Conservation (phyloP, 2,329 filamentous ascomycete genomes). For the Pezicula carpinea region DNA sequence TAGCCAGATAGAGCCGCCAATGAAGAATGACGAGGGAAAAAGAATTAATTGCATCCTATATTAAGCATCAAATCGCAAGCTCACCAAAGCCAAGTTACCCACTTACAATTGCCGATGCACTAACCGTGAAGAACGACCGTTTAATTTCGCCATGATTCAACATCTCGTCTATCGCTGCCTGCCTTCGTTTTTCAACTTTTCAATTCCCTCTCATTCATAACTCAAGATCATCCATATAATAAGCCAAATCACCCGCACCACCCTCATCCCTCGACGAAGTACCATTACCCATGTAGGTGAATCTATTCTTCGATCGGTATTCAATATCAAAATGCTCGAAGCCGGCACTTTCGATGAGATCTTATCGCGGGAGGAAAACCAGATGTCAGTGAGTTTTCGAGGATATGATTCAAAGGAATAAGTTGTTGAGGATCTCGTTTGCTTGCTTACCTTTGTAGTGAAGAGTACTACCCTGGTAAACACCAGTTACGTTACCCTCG, state of each 20-base stretch:
- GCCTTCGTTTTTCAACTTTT: no score
- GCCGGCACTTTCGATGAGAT: slow-evolving; percentile 1
- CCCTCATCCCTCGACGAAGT: not conserved
- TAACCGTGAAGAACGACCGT: no score
- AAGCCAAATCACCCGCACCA: slow-evolving; percentile 5
- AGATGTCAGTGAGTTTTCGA: not conserved
- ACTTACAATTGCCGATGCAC: no score
- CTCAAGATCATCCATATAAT: slow-evolving; percentile 5
- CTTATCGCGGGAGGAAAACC: not conserved
- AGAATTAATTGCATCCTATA: no score
- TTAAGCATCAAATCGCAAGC: no score
- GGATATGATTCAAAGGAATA: not conserved
- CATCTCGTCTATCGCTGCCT: no score
- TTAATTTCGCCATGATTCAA: no score
- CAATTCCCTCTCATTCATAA: no score
- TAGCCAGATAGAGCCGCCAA: no score
- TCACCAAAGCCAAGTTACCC: no score
- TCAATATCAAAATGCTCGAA: slow-evolving; percentile 2
- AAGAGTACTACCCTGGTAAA: slow-evolving; percentile 2
- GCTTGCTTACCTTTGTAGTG: slow-evolving; percentile 16
- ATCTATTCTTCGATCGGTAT: slow-evolving; percentile 1
- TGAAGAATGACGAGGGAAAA: no score
- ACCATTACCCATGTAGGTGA: slow-evolving; percentile 22
- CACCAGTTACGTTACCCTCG: not conserved
- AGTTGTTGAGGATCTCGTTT: not conserved